Percentiles rank a stretch among this genome's conserved stretches.
Evolutionary conservation across 495 filamentous ascomycete genomes (phyloP).

Genomic region (Penicillium dipodomyicola): DNA sequence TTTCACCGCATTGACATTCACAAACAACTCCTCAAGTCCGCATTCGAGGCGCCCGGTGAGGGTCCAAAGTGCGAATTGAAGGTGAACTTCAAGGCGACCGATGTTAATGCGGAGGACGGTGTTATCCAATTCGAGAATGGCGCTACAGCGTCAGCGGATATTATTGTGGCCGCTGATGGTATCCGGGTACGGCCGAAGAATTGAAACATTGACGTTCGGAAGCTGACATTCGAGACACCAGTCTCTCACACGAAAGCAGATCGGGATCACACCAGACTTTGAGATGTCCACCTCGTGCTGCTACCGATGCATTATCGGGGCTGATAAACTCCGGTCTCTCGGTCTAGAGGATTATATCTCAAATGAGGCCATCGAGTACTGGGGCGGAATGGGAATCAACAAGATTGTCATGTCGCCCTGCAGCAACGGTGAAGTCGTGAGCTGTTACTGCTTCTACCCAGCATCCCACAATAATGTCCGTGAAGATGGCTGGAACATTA

Average conservation of each 20-base stretch:
- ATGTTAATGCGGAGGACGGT: constrained; percentile 23
- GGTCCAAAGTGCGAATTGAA: constrained; percentile 21
- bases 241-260: constrained; percentile 18
- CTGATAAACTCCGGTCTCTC: constrained; percentile 27
- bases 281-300: constrained; percentile 31
- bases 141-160: constrained; percentile 15
- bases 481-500: constrained; percentile 32
- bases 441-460: constrained; percentile 32
- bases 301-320: constrained; percentile 31
- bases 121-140: constrained; percentile 27
- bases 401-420: constrained; percentile 36
- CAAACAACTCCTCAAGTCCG: constrained; percentile 27
- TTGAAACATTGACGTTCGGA: no score
- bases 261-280: constrained; percentile 29
- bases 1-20: constrained; percentile 36
- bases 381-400: constrained; percentile 34
- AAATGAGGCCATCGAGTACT: constrained; percentile 35
- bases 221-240: neutral
- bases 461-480: constrained; percentile 23
- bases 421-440: constrained; percentile 28
- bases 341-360: constrained; percentile 26
- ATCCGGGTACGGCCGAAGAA: constrained; percentile 16
- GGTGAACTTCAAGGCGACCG: constrained; percentile 26
- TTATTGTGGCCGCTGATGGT: constrained; percentile 32
- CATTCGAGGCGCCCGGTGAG: constrained; percentile 24